Conservation (phyloP, 257 asterid genomes). For the Gynochthodes officinalis region DNA sequence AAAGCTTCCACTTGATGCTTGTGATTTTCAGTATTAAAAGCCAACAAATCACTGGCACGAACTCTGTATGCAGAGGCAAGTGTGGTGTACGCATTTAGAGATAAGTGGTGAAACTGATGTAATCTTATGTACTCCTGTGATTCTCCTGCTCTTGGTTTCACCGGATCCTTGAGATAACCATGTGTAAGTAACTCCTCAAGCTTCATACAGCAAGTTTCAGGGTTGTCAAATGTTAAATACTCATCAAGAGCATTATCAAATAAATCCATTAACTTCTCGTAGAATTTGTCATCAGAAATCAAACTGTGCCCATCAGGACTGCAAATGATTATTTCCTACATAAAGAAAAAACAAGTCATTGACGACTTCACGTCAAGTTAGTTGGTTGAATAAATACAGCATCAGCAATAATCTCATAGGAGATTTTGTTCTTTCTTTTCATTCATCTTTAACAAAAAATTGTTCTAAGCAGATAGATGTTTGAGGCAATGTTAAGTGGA, state of each 20-base stretch:
- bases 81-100: conserved; percentile 51
- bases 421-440: neutral
- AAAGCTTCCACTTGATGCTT: conserved; percentile 34
- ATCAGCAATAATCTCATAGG: neutral
- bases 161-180: conserved; percentile 13
- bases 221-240: conserved; percentile 39
- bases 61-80: conserved; percentile 59
- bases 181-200: conserved; percentile 57
- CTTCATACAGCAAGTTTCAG: conserved; percentile 45
- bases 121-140: conserved; percentile 26
- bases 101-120: conserved; percentile 43
- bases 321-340: conserved; percentile 35
- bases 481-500: neutral
- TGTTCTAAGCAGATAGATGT: neutral
- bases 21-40: conserved; percentile 16
- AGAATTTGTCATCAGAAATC: conserved; percentile 10
- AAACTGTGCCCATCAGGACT: neutral
- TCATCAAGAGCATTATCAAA: conserved; percentile 37
- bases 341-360: neutral
- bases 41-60: conserved; percentile 36
- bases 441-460: no score
- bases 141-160: conserved; percentile 14
- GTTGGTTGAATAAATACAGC: no score
- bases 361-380: neutral
- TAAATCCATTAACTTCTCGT: conserved; percentile 27